Evolutionary conservation across 331 rosid genomes (phyloP).

Genomic region (Ulmus americana): DNA sequence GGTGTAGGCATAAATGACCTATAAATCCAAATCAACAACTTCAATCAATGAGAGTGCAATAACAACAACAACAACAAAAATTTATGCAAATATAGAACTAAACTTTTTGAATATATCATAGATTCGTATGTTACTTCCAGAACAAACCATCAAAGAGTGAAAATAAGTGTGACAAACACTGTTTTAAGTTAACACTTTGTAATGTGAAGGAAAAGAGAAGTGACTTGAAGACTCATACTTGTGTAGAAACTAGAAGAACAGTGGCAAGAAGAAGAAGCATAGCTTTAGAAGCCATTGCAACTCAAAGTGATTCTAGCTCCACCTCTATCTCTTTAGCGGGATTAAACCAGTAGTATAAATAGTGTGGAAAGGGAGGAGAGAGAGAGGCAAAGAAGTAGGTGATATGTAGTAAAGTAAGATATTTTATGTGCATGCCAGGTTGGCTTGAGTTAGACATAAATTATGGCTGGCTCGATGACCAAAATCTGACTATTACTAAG

Average conservation of each 20-base stretch:
- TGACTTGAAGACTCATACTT: slow-evolving; percentile 14
- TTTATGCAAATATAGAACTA: too few relatives aligned
- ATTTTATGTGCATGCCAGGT: slow-evolving; percentile 11
- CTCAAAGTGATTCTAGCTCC: neutral
- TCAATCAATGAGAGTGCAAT: neutral
- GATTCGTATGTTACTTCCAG: too few relatives aligned
- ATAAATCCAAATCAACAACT: neutral
- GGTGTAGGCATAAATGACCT: slow-evolving; percentile 23
- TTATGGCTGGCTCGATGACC: slow-evolving; percentile 20
- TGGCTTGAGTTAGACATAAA: slow-evolving; percentile 9
- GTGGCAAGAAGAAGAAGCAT: slow-evolving; percentile 18
- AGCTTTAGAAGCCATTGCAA: slow-evolving; percentile 28
- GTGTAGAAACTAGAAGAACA: slow-evolving; percentile 11
- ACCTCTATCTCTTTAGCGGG: neutral
- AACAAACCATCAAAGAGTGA: neutral
- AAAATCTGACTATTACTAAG: neutral
- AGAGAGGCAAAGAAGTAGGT: neutral
- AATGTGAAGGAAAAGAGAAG: neutral
- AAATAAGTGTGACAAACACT: neutral
- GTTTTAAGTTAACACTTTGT: neutral
- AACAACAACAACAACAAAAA: too few relatives aligned
- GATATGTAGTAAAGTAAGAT: neutral
- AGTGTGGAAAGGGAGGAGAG: neutral
- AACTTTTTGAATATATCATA: too few relatives aligned
- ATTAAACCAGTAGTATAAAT: slow-evolving; percentile 10